Percentiles rank a stretch among this genome's conserved stretches.
Evolutionary conservation across 345 rosid genomes (phyloP).

Genomic region (Linum trigynum): DNA sequence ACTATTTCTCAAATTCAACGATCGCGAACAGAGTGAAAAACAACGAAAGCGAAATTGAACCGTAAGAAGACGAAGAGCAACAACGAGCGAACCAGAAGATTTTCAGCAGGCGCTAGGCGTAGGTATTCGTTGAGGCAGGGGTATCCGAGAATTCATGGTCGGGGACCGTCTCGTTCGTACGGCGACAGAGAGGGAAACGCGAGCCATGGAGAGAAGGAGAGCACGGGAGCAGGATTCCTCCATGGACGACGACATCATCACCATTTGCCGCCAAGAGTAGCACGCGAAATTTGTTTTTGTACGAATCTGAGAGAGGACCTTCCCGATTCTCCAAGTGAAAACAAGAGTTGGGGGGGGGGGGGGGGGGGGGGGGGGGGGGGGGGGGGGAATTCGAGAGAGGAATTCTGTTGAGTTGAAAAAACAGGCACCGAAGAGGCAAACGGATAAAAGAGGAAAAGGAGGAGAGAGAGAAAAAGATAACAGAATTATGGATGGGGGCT

Average conservation of each 20-base stretch:
- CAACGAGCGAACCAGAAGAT: background rate
- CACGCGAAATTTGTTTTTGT: background rate
- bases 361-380: too few species aligned
- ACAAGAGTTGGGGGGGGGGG: background rate
- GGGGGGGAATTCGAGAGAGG: slow-evolving; percentile 7
- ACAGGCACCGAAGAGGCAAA: background rate
- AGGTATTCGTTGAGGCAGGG: slow-evolving; percentile 50
- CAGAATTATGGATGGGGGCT: slow-evolving; percentile 9
- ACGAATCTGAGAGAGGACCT: too few species aligned
- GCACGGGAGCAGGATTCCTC: slow-evolving; percentile 36
- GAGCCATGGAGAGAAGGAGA: slow-evolving; percentile 32
- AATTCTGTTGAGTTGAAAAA: too few species aligned
- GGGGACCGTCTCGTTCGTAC: slow-evolving; percentile 40
- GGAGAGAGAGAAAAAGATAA: slow-evolving; percentile 5
- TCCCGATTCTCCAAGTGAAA: background rate
- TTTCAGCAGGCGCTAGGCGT: slow-evolving; percentile 19
- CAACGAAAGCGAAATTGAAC: background rate
- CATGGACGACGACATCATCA: slow-evolving; percentile 31
- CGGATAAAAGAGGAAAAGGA: background rate
- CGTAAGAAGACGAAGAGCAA: background rate
- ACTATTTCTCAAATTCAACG: too few species aligned
- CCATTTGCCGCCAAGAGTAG: slow-evolving; percentile 27
- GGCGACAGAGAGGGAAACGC: slow-evolving; percentile 35
- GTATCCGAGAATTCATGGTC: slow-evolving; percentile 26
- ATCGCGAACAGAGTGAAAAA: background rate